Percentiles rank a stretch among this genome's conserved stretches.
phyloP scores from a whole-genome alignment of 371 early-diverging fungal species.

The Nosema muscidifuracis region DNA sequence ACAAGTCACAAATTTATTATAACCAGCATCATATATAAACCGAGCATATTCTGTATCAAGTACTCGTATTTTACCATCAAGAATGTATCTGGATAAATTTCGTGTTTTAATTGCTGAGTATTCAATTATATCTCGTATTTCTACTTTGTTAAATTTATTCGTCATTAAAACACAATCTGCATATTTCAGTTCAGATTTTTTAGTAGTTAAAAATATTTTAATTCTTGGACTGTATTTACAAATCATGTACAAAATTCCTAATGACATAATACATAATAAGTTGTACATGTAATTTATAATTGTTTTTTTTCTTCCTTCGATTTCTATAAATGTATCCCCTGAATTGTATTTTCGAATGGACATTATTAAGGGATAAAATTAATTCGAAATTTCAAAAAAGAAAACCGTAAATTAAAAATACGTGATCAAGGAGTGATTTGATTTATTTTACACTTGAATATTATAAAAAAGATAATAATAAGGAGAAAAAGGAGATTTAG shows the following conservation, averaged over 20 bases:
- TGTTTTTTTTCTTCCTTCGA: constrained; percentile 33
- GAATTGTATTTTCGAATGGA: no score
- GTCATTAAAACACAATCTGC: constrained; percentile 33
- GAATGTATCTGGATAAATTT: constrained; percentile 6
- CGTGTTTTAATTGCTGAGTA: background rate
- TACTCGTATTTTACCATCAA: constrained; percentile 7
- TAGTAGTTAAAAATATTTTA: constrained; percentile 29
- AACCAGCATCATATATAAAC: constrained; percentile 29
- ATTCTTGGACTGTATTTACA: constrained; percentile 32
- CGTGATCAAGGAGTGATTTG: no score
- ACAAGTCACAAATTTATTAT: constrained; percentile 18
- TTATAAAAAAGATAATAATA: no score
- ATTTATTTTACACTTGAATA: no score
- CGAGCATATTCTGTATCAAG: constrained; percentile 12
- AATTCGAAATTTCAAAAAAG: no score
- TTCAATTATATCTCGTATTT: constrained; percentile 21
- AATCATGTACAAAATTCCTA: constrained; percentile 53
- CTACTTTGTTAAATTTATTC: constrained; percentile 22
- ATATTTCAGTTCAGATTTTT: constrained; percentile 13
- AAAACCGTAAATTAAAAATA: no score
- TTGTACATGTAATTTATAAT: constrained; percentile 35
- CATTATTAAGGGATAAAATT: no score
- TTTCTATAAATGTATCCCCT: constrained; percentile 4
- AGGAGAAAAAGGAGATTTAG: no score
- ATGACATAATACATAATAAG: constrained; percentile 32